phyloP scores from a whole-genome alignment of 129 eudicot species.

The Artemisia tridentata region DNA sequence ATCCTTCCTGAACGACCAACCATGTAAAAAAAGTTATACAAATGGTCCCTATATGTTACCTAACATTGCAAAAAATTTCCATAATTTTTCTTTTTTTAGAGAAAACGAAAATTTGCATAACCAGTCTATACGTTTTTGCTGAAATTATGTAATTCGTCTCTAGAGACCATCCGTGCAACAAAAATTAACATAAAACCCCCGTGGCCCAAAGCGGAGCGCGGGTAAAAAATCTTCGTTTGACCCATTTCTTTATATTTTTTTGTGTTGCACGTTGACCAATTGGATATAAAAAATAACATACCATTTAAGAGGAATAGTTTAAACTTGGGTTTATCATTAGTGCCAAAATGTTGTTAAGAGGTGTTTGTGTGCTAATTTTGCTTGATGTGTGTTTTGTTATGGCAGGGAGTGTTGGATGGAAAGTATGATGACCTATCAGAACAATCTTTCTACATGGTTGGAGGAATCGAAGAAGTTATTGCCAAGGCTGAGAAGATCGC shows the following conservation, averaged over 20 bases:
- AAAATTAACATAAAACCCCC: too few species aligned
- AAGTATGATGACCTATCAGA: slow-evolving; percentile 89
- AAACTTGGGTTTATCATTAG: not conserved
- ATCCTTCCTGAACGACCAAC: too few species aligned
- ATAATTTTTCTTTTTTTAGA: too few species aligned
- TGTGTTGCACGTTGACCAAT: not conserved
- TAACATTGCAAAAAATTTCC: too few species aligned
- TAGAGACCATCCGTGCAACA: too few species aligned
- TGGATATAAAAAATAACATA: not conserved
- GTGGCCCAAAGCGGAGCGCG: too few species aligned
- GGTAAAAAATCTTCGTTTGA: too few species aligned
- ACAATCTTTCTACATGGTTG: slow-evolving; percentile 98
- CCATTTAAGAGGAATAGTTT: not conserved
- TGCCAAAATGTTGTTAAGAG: not conserved
- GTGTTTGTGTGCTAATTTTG: not conserved
- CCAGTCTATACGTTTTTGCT: too few species aligned
- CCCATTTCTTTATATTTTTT: not conserved
- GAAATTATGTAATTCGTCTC: too few species aligned
- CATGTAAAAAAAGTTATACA: too few species aligned
- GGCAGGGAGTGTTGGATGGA: slow-evolving; percentile 94
- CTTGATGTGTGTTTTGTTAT: not conserved
- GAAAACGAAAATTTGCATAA: too few species aligned
- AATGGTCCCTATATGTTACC: too few species aligned
- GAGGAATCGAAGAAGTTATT: slow-evolving; percentile 93
- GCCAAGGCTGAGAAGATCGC: slow-evolving; percentile 99